Evolutionary conservation across 331 rosid species (phyloP).

Genomic region (Telfairia occidentalis): DNA sequence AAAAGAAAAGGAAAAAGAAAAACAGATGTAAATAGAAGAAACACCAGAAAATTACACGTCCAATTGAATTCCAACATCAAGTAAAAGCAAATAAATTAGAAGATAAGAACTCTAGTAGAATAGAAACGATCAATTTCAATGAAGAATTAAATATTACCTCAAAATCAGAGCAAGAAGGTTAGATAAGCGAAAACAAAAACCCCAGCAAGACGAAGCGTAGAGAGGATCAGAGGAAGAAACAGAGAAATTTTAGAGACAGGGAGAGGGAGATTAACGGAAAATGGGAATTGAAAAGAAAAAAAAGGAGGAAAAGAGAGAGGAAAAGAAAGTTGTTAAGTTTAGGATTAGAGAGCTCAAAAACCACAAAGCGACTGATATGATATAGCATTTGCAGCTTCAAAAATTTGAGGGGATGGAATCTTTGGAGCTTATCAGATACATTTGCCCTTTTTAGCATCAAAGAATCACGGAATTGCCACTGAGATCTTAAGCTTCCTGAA

Average conservation of each 20-base stretch:
- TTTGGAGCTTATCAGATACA: slow-evolving; percentile 30
- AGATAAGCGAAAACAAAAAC: neutral
- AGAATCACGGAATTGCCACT: slow-evolving; percentile 41
- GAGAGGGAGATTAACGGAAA: slow-evolving; percentile 10
- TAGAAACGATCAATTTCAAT: neutral
- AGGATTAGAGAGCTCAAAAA: slow-evolving; percentile 35
- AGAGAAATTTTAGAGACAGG: slow-evolving; percentile 4
- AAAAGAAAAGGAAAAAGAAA: too few relatives aligned
- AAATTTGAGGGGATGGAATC: slow-evolving; percentile 48
- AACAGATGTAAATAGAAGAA: neutral
- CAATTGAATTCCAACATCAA: neutral
- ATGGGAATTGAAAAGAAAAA: neutral
- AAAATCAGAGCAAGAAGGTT: slow-evolving; percentile 17
- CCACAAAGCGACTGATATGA: slow-evolving; percentile 18
- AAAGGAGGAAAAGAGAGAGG: neutral
- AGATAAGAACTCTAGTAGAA: neutral
- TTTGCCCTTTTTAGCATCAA: slow-evolving; percentile 5
- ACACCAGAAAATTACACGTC: neutral
- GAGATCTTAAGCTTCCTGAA: neutral
- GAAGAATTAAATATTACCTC: slow-evolving; percentile 30
- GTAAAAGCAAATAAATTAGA: neutral
- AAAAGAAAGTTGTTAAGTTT: slow-evolving; percentile 31
- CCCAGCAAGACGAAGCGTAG: slow-evolving; percentile 5
- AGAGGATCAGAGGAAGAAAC: slow-evolving; percentile 15
- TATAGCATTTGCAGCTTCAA: slow-evolving; percentile 56